Evolutionary conservation across 768 basidiomycete species (phyloP).

Genomic region (Suillus subaureus): DNA sequence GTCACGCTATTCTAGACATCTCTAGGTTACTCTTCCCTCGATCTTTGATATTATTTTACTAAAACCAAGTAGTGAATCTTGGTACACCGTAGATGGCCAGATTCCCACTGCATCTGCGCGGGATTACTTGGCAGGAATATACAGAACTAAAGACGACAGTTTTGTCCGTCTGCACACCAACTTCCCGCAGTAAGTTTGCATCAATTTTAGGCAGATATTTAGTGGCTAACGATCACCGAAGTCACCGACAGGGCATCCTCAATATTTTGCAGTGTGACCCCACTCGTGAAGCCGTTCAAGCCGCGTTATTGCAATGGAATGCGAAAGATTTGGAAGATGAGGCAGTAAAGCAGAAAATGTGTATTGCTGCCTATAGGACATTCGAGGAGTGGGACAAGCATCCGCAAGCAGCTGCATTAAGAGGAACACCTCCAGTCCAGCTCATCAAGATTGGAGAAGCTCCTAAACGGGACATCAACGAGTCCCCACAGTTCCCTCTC

Average conservation of each 20-base stretch:
- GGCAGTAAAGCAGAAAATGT: constrained; percentile 47
- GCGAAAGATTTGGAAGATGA: constrained; percentile 49
- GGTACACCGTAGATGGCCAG: constrained; percentile 47
- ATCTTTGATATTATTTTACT: background rate
- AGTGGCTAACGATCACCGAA: constrained; percentile 20
- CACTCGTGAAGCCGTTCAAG: constrained; percentile 39
- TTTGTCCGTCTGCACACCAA: constrained; percentile 64
- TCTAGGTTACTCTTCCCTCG: constrained; percentile 35
- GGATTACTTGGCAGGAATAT: constrained; percentile 55
- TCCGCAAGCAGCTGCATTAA: constrained; percentile 46
- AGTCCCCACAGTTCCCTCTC: constrained; percentile 36
- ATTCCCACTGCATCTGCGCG: constrained; percentile 37
- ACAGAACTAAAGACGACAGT: constrained; percentile 49
- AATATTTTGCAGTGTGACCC: constrained; percentile 41
- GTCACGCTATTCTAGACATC: constrained; percentile 59
- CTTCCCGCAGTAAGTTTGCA: constrained; percentile 55
- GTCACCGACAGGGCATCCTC: constrained; percentile 54
- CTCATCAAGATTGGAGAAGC: constrained; percentile 52
- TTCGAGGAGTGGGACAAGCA: constrained; percentile 53
- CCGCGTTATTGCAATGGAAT: constrained; percentile 43
- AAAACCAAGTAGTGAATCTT: constrained; percentile 49
- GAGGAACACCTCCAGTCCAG: constrained; percentile 42
- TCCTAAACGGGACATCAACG: constrained; percentile 32
- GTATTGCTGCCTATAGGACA: constrained; percentile 51
- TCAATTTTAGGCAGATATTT: background rate